Evolutionary conservation across 1,284 basidiomycete genomes (phyloP).

Genomic region (Irpex sp.): DNA sequence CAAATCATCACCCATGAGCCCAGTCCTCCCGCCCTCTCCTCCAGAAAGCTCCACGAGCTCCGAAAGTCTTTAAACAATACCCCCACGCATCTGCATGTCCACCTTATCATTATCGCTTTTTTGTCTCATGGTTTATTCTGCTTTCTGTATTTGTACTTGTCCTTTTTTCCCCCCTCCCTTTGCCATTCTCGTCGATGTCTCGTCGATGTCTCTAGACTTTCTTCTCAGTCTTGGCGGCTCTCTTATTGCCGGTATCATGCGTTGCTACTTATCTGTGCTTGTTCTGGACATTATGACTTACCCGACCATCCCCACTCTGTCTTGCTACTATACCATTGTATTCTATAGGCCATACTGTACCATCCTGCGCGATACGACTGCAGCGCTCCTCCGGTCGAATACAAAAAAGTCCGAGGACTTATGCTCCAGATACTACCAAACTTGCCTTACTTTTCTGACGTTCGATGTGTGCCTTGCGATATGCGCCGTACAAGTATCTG

Average conservation of each 20-base stretch:
- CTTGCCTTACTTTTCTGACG: not conserved
- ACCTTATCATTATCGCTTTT: not conserved
- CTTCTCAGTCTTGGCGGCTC: not conserved
- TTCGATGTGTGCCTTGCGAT: too few relatives aligned
- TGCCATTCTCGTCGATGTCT: not conserved
- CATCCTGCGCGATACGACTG: not conserved
- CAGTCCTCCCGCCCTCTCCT: not conserved
- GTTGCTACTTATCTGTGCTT: not conserved
- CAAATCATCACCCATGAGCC: conserved; percentile 14
- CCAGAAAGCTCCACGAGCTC: not conserved
- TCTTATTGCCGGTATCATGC: not conserved
- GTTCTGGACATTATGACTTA: not conserved
- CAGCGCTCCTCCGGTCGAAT: not conserved
- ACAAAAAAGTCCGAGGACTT: not conserved
- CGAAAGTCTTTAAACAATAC: not conserved
- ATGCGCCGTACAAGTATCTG: too few relatives aligned
- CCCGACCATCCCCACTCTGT: not conserved
- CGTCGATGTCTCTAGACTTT: not conserved
- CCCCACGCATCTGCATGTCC: not conserved
- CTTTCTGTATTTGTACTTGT: not conserved
- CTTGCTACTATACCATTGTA: not conserved
- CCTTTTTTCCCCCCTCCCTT: not conserved
- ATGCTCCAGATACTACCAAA: not conserved
- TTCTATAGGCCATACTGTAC: not conserved
- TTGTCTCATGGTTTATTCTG: not conserved